A percentile compares a stretch with the other conserved stretches of the same genome.
Conservation (phyloP, 495 filamentous ascomycete species). For the Chlorociboria aeruginascens region DNA sequence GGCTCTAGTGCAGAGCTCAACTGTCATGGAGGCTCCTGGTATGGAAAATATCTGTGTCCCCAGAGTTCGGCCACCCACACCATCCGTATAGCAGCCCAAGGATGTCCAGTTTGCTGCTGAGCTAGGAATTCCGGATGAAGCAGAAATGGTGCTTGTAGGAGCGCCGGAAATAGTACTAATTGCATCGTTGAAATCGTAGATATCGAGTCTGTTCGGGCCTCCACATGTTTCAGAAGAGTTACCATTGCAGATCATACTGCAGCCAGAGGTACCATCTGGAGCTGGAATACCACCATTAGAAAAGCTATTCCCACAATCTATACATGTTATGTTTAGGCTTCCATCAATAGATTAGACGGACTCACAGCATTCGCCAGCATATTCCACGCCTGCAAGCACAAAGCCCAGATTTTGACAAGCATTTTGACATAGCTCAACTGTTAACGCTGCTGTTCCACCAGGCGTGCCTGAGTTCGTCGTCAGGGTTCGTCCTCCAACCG, state of each 20-base stretch:
- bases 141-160: background rate
- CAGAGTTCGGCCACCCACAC: constrained; percentile 4
- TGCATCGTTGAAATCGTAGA: constrained; percentile 30
- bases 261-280: constrained; percentile 22
- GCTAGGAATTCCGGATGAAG: constrained; percentile 14
- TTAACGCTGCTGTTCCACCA: constrained; percentile 19
- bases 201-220: constrained; percentile 36
- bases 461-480: background rate
- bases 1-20: constrained; percentile 26
- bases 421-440: constrained; percentile 26
- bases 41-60: background rate
- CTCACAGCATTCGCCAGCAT: constrained; percentile 24
- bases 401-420: constrained; percentile 32
- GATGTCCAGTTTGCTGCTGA: too few relatives aligned
- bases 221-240: constrained; percentile 45
- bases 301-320: constrained; percentile 32
- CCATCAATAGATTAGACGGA: background rate
- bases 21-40: constrained; percentile 24
- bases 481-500: constrained; percentile 8
- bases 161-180: background rate
- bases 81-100: constrained; percentile 8
- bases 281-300: constrained; percentile 19
- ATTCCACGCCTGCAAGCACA: constrained; percentile 39
- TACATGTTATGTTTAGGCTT: background rate
- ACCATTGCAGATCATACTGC: constrained; percentile 44